Percentiles rank a stretch among this genome's conserved stretches.
Evolutionary conservation across 495 filamentous ascomycete species (phyloP).

Genomic region (Penicillium desertorum): DNA sequence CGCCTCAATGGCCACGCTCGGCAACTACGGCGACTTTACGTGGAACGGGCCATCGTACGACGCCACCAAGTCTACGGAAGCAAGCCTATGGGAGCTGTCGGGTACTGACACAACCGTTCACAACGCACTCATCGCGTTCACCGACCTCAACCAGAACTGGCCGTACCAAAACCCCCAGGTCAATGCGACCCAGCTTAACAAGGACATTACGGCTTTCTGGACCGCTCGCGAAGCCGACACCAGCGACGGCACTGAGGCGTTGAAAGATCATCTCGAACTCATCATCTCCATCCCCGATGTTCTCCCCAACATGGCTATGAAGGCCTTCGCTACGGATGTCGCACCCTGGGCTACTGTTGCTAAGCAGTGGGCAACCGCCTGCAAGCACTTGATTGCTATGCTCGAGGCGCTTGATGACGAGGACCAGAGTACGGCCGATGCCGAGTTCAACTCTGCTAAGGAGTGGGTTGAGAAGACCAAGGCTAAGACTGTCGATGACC

Average conservation of each 20-base stretch:
- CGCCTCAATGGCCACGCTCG: slow-evolving; percentile 19
- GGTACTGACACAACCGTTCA: slow-evolving; percentile 10
- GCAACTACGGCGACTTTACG: slow-evolving; percentile 20
- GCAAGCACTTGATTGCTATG: slow-evolving; percentile 21
- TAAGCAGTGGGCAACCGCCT: slow-evolving; percentile 17
- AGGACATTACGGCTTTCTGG: slow-evolving; percentile 18
- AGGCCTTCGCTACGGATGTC: slow-evolving; percentile 17
- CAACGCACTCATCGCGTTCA: slow-evolving; percentile 14
- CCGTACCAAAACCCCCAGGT: slow-evolving; percentile 11
- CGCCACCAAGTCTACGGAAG: slow-evolving; percentile 10
- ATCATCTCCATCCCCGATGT: slow-evolving; percentile 9
- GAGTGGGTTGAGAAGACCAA: slow-evolving; percentile 20
- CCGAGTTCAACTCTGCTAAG: slow-evolving; percentile 14
- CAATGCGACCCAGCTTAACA: slow-evolving; percentile 12
- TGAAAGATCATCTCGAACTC: slow-evolving; percentile 10
- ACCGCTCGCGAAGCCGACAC: slow-evolving; percentile 1
- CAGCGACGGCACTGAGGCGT: not conserved
- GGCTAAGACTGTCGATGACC: slow-evolving; percentile 21
- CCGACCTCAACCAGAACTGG: slow-evolving; percentile 22
- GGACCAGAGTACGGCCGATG: slow-evolving; percentile 12
- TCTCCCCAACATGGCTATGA: slow-evolving; percentile 17
- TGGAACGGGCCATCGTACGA: slow-evolving; percentile 18
- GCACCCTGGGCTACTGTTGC: slow-evolving; percentile 19
- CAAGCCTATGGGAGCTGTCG: slow-evolving; percentile 13
- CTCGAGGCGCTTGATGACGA: slow-evolving; percentile 11